A percentile compares a stretch with the other conserved stretches of the same genome.
Conservation (phyloP, 2,329 filamentous ascomycete species). For the Macrophomina phaseolina region DNA sequence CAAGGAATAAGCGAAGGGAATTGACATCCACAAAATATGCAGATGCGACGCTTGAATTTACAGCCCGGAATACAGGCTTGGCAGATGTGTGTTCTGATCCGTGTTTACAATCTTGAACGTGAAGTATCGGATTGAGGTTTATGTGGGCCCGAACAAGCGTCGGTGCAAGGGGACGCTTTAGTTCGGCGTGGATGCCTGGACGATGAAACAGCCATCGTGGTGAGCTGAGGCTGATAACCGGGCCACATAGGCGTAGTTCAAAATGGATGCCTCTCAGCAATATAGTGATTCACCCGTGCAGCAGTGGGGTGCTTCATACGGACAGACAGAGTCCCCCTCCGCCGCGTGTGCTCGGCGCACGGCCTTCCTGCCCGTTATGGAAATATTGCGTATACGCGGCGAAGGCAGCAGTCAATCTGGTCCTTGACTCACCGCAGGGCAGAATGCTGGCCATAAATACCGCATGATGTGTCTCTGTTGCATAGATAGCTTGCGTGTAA, state of each 20-base stretch:
- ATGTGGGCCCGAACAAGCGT: conserved; percentile 40
- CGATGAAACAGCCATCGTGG: not conserved
- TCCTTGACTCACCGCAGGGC: too few species aligned
- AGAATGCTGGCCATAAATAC: not conserved
- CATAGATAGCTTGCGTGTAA: not conserved
- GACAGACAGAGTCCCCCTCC: too few species aligned
- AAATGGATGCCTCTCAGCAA: too few species aligned
- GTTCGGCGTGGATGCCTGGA: not conserved
- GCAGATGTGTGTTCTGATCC: conserved; percentile 50
- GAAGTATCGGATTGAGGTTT: conserved; percentile 41
- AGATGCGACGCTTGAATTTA: conserved; percentile 8
- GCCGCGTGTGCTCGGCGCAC: not conserved
- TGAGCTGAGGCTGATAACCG: too few species aligned
- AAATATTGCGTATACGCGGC: not conserved
- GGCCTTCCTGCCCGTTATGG: not conserved
- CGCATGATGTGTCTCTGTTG: not conserved
- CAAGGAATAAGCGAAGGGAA: too few species aligned
- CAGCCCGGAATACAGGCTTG: not conserved
- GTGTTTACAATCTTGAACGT: conserved; percentile 48
- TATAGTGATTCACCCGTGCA: too few species aligned
- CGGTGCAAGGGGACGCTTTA: not conserved
- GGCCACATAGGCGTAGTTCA: too few species aligned
- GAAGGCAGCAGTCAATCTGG: not conserved
- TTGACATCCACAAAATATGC: not conserved
- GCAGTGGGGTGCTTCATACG: too few species aligned